Conservation (phyloP, 257 asterid species). For the Solanum bukasovii region DNA sequence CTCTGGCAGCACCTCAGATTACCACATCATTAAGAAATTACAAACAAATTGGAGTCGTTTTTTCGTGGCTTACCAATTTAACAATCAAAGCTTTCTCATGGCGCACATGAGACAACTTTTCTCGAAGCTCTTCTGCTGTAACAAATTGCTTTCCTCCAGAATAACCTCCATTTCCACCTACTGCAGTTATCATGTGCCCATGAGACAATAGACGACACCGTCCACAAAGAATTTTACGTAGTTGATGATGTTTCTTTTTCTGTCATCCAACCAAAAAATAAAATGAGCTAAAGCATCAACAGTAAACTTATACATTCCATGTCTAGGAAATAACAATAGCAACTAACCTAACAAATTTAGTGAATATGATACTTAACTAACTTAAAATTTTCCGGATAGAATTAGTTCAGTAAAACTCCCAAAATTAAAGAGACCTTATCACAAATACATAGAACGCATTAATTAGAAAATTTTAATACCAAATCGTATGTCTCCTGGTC, state of each 20-base stretch:
- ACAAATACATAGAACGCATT: conserved; percentile 1
- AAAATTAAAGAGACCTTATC: not conserved
- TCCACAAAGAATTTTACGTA: conserved; percentile 73
- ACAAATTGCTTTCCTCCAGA: conserved; percentile 94
- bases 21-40: not conserved
- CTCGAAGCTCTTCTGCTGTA: conserved; percentile 92
- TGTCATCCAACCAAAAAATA: conserved; percentile 14
- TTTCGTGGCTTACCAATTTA: conserved; percentile 46
- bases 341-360: not conserved
- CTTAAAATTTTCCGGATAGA: not conserved
- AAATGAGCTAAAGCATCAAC: not conserved
- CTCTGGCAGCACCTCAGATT: not conserved
- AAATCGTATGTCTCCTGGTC: conserved; percentile 30
- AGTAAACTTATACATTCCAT: not conserved
- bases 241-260: conserved; percentile 92
- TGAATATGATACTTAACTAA: not conserved
- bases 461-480: not conserved
- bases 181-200: conserved; percentile 97
- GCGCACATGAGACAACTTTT: conserved; percentile 81
- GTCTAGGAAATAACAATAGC: not conserved
- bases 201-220: conserved; percentile 90
- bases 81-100: conserved; percentile 73
- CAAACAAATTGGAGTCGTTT: not conserved
- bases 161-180: conserved; percentile 98
- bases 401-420: not conserved